Evolutionary conservation across 495 filamentous ascomycete genomes (phyloP), one percentile per base, ranked within the genome.

Genomic region (Aspergillus saccharolyticus): DNA sequence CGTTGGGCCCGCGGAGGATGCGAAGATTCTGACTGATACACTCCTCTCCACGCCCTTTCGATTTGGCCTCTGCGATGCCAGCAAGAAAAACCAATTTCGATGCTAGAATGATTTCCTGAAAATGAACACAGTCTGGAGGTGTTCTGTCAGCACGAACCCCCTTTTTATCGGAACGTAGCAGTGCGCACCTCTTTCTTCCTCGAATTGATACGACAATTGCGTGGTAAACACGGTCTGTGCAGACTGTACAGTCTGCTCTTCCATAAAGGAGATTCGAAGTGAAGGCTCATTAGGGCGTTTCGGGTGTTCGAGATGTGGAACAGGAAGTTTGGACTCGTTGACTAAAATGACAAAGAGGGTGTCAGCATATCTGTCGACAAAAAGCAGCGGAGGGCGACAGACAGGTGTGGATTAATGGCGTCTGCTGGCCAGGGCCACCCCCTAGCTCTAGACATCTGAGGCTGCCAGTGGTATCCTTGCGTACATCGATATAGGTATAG

Each of bases 11-110:
- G 2, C 70, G 71, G 6, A 79, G 63, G 16, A 78, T 70, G 12
- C 76, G 74, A 7, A 79, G 56, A 55, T 79, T 79, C 60, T 79
- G 76, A 53, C 74, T 77, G 63, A 79, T 77, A 46, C 76, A 79
- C 62, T 79, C 76, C 48, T 79, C 76, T 4, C 76, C 75, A 14
- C 75, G 71, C 7, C 76, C 75, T 53, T 77, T 79, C 47, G 74
- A 78, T 47, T 75, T 77, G 50, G 71, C 74, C 47, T 78, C 75
- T 1, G 75, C 74, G 56, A 79, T 75, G 0, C 76, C 75, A 0
- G 71, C 73, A 44, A 78, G 69, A 44, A 78, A 75, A 12, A 73
- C 54, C 15, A 79, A 58, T 57, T 70, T 74, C 8, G 72, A 71
- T n/a, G 68, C 63, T 16, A 78, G 70, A 0, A 79, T 63, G 9